These are phyloP conservation scores for Petunia secreta DNA, from an alignment of 257 asterid species.

Conservation along the genomic window DNA sequence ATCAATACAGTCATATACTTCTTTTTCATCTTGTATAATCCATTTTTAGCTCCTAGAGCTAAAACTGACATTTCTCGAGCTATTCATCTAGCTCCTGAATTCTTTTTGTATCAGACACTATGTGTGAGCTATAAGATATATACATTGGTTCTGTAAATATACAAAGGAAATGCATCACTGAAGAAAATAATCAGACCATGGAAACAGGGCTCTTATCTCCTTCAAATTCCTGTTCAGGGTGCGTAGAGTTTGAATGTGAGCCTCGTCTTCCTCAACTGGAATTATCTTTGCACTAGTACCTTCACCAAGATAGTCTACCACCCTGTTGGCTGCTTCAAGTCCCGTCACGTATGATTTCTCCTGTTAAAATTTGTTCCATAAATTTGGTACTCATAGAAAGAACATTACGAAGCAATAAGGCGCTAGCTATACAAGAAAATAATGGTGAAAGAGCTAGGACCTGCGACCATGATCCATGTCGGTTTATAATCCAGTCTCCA, in stretches of 20 bases:
- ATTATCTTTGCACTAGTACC: constrained; percentile 48
- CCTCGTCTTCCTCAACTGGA: constrained; percentile 58
- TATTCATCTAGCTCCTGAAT: not conserved
- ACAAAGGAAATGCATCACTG: constrained; percentile 33
- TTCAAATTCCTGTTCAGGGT: constrained; percentile 48
- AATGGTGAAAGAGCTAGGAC: constrained; percentile 29
- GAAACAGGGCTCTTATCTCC: constrained; percentile 52
- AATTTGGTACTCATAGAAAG: not conserved
- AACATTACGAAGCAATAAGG: not conserved
- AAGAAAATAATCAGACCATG: constrained; percentile 54
- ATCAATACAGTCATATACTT: not conserved
- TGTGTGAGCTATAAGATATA: not conserved
- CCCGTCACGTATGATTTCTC: constrained; percentile 62
- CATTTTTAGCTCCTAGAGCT: not conserved
- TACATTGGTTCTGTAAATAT: not conserved
- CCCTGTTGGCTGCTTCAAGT: constrained; percentile 68
- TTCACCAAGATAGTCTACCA: constrained; percentile 52
- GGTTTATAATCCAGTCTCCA: constrained; percentile 64
- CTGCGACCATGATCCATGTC: constrained; percentile 71
- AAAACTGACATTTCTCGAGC: not conserved
- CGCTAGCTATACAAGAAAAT: not conserved
- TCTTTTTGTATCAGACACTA: not conserved
- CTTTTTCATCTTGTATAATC: not conserved
- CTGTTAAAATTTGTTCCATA: constrained; percentile 32
- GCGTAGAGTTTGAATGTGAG: constrained; percentile 54